A percentile compares a stretch with the other conserved stretches of the same genome.
Conservation (phyloP, 129 eudicot genomes). For the Chrysanthemum makinoi region DNA sequence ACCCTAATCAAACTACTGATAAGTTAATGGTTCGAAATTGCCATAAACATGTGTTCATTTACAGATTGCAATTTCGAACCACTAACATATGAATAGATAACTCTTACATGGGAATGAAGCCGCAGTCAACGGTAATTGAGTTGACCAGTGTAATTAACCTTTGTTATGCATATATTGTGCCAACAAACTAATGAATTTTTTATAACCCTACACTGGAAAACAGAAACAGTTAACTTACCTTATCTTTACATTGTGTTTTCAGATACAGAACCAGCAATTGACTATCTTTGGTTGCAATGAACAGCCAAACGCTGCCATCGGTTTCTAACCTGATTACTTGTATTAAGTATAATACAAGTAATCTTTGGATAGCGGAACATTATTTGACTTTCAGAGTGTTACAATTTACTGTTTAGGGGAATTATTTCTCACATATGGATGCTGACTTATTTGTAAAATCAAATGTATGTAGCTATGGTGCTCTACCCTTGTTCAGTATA, state of each 20-base stretch:
- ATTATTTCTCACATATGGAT: slow-evolving; percentile 16
- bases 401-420: slow-evolving; percentile 23
- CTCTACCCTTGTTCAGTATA: neutral
- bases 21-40: no score
- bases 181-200: neutral
- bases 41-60: no score
- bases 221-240: neutral
- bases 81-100: no score
- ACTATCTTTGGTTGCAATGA: slow-evolving; percentile 29
- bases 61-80: no score
- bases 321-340: slow-evolving; percentile 29
- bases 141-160: neutral
- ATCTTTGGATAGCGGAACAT: slow-evolving; percentile 13
- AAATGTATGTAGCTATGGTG: slow-evolving; percentile 30
- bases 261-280: slow-evolving; percentile 31
- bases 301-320: slow-evolving; percentile 21
- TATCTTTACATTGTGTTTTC: slow-evolving; percentile 12
- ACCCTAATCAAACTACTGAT: no score
- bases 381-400: slow-evolving; percentile 17
- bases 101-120: neutral
- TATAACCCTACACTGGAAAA: neutral
- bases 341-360: slow-evolving; percentile 22
- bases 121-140: neutral
- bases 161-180: neutral
- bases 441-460: slow-evolving; percentile 23